A percentile compares a stretch with the other conserved stretches of the same genome.
These are phyloP conservation scores for Populus tremula DNA, from an alignment of 345 rosid genomes.

Conservation along the genomic window DNA sequence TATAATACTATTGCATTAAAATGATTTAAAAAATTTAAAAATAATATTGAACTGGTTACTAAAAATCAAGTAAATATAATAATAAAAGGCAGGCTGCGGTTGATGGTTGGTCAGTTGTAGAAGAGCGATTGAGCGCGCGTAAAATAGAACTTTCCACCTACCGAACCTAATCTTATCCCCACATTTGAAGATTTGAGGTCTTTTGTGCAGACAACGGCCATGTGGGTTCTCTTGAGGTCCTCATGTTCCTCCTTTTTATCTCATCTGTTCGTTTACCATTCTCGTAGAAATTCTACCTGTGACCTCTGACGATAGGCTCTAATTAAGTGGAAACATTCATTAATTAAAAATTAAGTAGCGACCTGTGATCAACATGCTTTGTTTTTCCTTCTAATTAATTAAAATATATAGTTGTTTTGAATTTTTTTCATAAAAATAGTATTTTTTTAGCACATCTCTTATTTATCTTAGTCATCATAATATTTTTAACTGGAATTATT, in stretches of 20 bases:
- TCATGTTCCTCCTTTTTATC: neutral
- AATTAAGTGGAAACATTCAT: neutral
- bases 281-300: neutral
- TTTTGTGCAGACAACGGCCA: constrained; percentile 17
- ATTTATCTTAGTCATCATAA: no score
- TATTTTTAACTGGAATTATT: no score
- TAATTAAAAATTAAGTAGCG: no score
- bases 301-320: neutral
- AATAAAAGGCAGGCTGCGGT: neutral
- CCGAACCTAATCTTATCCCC: constrained; percentile 37
- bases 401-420: no score
- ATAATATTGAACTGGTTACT: no score
- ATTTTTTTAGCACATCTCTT: no score
- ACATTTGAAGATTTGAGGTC: constrained; percentile 21
- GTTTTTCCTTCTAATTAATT: no score
- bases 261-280: neutral
- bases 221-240: constrained; percentile 28
- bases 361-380: no score
- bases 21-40: no score
- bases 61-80: no score
- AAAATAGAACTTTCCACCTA: constrained; percentile 32
- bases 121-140: neutral
- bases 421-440: no score
- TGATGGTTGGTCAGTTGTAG: constrained; percentile 6
- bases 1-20: no score